Evolutionary conservation across 2,329 filamentous ascomycete genomes (phyloP).

Genomic region (Simplicillium aogashimaense): DNA sequence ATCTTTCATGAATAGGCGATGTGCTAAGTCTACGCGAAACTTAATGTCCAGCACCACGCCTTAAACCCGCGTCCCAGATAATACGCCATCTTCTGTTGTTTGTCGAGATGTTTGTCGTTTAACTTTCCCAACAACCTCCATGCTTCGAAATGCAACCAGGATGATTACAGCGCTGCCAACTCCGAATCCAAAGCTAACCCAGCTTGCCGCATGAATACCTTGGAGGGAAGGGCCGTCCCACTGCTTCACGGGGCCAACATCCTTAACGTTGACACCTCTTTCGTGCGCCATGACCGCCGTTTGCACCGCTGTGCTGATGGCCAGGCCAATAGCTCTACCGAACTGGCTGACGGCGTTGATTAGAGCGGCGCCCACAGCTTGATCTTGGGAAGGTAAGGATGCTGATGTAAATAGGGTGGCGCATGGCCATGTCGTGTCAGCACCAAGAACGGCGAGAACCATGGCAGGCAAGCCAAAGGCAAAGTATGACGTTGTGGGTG

Average conservation of each 20-base stretch:
- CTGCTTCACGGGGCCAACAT: slow-evolving; percentile 27
- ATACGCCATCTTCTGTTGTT: no score
- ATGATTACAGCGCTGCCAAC: slow-evolving; percentile 33
- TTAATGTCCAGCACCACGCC: no score
- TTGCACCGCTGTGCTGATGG: slow-evolving; percentile 55
- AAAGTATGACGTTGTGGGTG: slow-evolving; percentile 52
- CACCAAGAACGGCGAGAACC: slow-evolving; percentile 53
- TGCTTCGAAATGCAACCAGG: slow-evolving; percentile 36
- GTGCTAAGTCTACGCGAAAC: no score
- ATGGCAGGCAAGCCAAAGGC: slow-evolving; percentile 59
- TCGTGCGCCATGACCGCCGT: slow-evolving; percentile 46
- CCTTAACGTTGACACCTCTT: slow-evolving; percentile 30
- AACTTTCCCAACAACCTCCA: slow-evolving; percentile 40
- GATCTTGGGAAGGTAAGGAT: slow-evolving; percentile 50
- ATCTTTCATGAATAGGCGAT: no score
- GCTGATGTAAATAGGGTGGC: slow-evolving; percentile 57
- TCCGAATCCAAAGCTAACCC: slow-evolving; percentile 41
- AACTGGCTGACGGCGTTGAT: slow-evolving; percentile 58
- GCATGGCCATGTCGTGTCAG: slow-evolving; percentile 57
- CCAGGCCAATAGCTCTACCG: slow-evolving; percentile 55
- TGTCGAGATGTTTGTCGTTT: slow-evolving; percentile 2
- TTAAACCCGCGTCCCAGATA: no score
- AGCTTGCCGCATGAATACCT: slow-evolving; percentile 39
- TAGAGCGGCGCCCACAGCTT: slow-evolving; percentile 57
- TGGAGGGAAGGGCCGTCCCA: slow-evolving; percentile 36